Evolutionary conservation across 2,329 filamentous ascomycete species (phyloP), one percentile per base, ranked within the genome.

Genomic region (Cercospora brassicicola): DNA sequence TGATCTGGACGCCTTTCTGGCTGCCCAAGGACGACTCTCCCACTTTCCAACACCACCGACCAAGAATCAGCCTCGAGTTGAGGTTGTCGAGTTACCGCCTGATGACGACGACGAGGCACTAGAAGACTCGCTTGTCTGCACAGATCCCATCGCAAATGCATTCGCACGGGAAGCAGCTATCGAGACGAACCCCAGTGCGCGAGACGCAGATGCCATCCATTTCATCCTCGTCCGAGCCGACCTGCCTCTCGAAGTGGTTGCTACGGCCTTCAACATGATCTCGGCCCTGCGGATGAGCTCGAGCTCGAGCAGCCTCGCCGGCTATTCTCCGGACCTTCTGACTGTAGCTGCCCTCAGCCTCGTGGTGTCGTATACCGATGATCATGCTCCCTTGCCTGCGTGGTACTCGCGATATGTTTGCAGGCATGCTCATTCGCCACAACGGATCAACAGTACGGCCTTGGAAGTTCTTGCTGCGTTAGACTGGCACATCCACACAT

Each of bases 1-100:
- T 13, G 76, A 77, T 59, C 71, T 78, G 33, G 76, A 79, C 60
- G 76, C 76, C 9, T 77, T 73, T 39, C 72, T 78, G 33, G 73
- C 72, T 26, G 64, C 72, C 5, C 72, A 76, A 66, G 73, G 74
- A 56, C 60, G 61, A 28, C 67, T 79, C 53, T 77, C 76, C n/a
- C 67, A 70, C 36, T 75, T 73, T 56, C 75, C 75, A 3, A 78
- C 76, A 15, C 77, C 77, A 36, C 73, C 73, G 8, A 62, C 68
- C 67, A 70, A 72, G 67, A 73, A 59, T 20, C 63, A 65, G 10
- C 9, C 62, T 39, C 28, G 69, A 8, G 59, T 72, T 18, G 71
- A 74, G 30, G 63, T 67, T 3, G 45, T 69, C 13, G 71, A 75
- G 10, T 67, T 73, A 23, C 39, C 64, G 13, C 67, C 73, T 28